Conservation (phyloP, 225 moss, liverwort and hornwort species). For the Straminergon stramineum region DNA sequence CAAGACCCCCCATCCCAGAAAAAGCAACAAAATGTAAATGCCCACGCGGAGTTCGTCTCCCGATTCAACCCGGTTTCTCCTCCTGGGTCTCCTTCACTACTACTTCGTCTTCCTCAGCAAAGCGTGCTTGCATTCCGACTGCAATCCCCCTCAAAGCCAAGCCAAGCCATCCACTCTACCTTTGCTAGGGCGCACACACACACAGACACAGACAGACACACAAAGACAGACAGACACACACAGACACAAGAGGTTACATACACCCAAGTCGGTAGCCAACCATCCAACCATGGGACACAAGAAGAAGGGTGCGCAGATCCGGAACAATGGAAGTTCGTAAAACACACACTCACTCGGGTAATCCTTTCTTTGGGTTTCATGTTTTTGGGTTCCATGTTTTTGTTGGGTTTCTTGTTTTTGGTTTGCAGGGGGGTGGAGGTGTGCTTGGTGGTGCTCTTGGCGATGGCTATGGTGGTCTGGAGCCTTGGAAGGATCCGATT, state of each 20-base stretch:
- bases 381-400: background rate
- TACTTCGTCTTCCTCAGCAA: background rate
- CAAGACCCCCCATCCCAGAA: background rate
- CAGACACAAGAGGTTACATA: background rate
- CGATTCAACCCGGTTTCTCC: background rate
- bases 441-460: background rate
- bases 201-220: background rate
- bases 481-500: background rate
- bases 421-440: background rate
- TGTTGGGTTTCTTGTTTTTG: background rate
- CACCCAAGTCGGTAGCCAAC: background rate
- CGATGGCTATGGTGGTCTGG: background rate
- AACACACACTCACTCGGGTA: background rate
- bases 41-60: background rate
- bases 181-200: background rate
- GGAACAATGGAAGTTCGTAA: background rate
- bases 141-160: background rate
- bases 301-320: background rate
- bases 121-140: background rate
- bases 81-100: background rate
- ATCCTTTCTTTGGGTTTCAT: background rate
- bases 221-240: too few species aligned
- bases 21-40: background rate
- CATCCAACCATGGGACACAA: background rate
- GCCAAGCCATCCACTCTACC: background rate